A percentile compares a stretch with the other conserved stretches of the same genome.
phyloP scores from a whole-genome alignment of 306 rosid genomes.

The Citrullus mucosospermus region DNA sequence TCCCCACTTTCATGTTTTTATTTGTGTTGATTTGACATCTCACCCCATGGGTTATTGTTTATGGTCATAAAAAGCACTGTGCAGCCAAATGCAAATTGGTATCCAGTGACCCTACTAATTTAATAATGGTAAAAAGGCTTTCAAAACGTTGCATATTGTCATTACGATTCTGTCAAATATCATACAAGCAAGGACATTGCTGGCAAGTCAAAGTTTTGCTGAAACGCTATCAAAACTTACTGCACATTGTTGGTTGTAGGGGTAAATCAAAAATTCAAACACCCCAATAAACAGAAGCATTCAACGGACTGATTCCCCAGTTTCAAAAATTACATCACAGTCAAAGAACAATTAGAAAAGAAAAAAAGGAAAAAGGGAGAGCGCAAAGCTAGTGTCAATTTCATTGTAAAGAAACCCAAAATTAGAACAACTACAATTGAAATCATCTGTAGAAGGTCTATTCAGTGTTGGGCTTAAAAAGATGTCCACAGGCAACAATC shows the following conservation, averaged over 20 bases:
- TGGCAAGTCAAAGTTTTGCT: conserved; percentile 26
- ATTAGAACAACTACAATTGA: neutral
- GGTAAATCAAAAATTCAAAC: neutral
- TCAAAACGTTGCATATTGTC: conserved; percentile 14
- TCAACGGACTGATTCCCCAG: neutral
- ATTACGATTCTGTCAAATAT: conserved; percentile 8
- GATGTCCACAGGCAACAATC: neutral
- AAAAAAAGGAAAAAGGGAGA: neutral
- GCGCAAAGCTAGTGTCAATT: neutral
- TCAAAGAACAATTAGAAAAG: neutral
- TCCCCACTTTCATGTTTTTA: conserved; percentile 26
- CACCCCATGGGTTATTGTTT: conserved; percentile 29
- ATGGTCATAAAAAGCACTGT: conserved; percentile 24
- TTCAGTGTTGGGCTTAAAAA: neutral
- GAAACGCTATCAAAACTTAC: conserved; percentile 3
- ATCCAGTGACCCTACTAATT: conserved; percentile 41
- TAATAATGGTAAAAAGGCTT: conserved; percentile 19
- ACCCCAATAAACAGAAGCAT: neutral
- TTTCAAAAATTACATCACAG: neutral
- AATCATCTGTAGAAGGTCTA: neutral
- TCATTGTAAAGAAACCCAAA: neutral
- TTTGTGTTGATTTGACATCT: conserved; percentile 42
- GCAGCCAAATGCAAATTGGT: conserved; percentile 29
- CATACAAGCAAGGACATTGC: conserved; percentile 26
- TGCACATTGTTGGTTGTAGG: neutral